Base-by-base conservation (phyloP, 495 filamentous ascomycete species). In the Elaphomyces granulatus region DNA sequence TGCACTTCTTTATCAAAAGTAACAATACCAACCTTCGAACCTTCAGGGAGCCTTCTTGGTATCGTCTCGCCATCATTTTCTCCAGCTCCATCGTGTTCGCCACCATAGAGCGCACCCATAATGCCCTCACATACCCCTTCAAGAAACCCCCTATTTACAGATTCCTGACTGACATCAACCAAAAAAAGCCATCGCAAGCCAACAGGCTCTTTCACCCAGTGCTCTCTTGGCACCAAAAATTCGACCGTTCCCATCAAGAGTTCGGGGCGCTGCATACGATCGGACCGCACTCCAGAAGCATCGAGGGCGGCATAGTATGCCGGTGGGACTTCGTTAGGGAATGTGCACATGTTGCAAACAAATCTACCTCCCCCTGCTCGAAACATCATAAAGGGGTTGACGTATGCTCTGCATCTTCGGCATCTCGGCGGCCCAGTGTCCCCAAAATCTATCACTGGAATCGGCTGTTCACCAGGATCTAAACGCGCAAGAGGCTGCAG, bases 371-470 rank as follows among this genome's bases (percentile, higher is more conserved):
- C 90, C 18, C 87, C 90, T 3, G 83, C 83, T 35, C 79, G 72
- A 68, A 99, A 99, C 41, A 81, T 81, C 90, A 96, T 95, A 57
- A 96, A 99, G 8, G 90, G 90, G 52, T 99, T 99, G 60, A 99
- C 93, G 58, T 99, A 99, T 10, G 90, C 81, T 51, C 90, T 68
- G 62, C 90, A 99, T 61, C 90, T 72, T 52, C 86, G 76, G 61
- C 90, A 99, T 50, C 90, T 75, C 9, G 92, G 90, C 28, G 90
- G 90, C 1, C 90, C 90, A 31, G 65, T 60, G 38, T 95, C 87
- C 31, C 90, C 90, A 63, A 95, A 99, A 65, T 96, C 90, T 26
- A 99, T 67, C 2, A 96, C 81, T 1, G 90, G 90, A 38, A 96
- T 82, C 3, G 83, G 73, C 47, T 80, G 70, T 59, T 98, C 90